These are phyloP conservation scores for Metschnikowia noctiluminum DNA, from an alignment of 805 yeast species.

Conservation along the genomic window DNA sequence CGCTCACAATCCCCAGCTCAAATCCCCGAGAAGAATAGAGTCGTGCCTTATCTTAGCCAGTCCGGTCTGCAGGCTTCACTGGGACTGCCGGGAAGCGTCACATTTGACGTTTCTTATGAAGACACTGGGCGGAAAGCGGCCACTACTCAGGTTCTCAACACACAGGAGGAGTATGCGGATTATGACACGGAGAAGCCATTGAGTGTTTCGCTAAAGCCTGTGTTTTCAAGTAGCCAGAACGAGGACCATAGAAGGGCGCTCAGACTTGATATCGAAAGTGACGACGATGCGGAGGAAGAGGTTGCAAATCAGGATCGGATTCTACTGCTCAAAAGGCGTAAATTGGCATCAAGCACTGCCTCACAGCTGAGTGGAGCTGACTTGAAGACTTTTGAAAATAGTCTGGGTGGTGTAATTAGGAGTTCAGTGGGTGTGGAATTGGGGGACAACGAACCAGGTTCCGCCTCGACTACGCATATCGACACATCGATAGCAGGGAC, in stretches of 20 bases:
- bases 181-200: constrained; percentile 3
- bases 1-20: too few relatives aligned
- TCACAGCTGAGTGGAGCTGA: too few relatives aligned
- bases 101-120: constrained; percentile 5
- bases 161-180: constrained; percentile 23
- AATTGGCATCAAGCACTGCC: too few relatives aligned
- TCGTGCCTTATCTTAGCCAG: background rate
- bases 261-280: constrained; percentile 1
- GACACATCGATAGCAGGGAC: too few relatives aligned
- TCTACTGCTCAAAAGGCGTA: too few relatives aligned
- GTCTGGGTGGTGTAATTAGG: too few relatives aligned
- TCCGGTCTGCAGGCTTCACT: background rate
- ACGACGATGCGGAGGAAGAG: constrained; percentile 1
- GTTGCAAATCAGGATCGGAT: background rate
- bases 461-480: too few relatives aligned
- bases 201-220: constrained; percentile 15
- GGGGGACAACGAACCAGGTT: too few relatives aligned
- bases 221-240: constrained; percentile 21
- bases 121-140: constrained; percentile 8
- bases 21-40: background rate
- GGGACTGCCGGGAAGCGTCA: constrained; percentile 4
- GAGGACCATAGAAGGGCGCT: constrained; percentile 5
- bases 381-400: too few relatives aligned
- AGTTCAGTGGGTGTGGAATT: too few relatives aligned
- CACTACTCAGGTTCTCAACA: constrained; percentile 34